Evolutionary conservation across 202 grass and related monocot genomes (phyloP), one percentile per base, ranked within the genome.

Genomic region (Setaria italica): DNA sequence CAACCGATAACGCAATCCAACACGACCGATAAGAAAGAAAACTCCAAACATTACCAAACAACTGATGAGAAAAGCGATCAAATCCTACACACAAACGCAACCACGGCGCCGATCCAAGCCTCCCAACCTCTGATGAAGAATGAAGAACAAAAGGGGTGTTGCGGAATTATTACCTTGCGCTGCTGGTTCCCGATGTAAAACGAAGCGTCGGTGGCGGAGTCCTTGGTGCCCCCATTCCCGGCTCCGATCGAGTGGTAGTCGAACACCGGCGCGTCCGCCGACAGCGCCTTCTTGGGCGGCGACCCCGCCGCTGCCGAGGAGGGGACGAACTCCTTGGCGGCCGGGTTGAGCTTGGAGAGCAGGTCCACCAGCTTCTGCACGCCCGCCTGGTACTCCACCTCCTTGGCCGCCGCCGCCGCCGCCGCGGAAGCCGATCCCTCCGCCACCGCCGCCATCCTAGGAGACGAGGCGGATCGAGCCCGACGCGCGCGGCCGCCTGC

Each of bases 251-350:
- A 77, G 74, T 66, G 80, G 82, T 89, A 92, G 66, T 94, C 85
- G 83, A 97, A 97, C 32, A 97, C 76, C 2, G 92, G 92, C 49
- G 95, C 95, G 70, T 97, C 90, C 11, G 95, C 89, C 29, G 95
- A 97, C 57, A 97, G 90, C 48, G 43, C 72, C 70, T 90, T 92
- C 87, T 79, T 88, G 71, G 87, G 48, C 54, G 86, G 80, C 66
- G 68, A 58, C 42, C 83, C 39, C 41, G 25, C 55, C 20, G 12
- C 39, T 62, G 67, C 84, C 9, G 78, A 87, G 60, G 95, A 94
- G 62, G 95, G 95, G 60, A 95, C 33, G 84, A 98, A 98, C 84
- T 98, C 95, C 90, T 91, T 94, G 79, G 95, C 95, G 35, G 93
- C 89, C 64, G 93, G 95, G 75, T 98, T 98, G 57, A 98, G 89